Evolutionary conservation across 2,329 filamentous ascomycete species (phyloP), one percentile per base, ranked within the genome.

Genomic region (Botrytis hyacinthi): DNA sequence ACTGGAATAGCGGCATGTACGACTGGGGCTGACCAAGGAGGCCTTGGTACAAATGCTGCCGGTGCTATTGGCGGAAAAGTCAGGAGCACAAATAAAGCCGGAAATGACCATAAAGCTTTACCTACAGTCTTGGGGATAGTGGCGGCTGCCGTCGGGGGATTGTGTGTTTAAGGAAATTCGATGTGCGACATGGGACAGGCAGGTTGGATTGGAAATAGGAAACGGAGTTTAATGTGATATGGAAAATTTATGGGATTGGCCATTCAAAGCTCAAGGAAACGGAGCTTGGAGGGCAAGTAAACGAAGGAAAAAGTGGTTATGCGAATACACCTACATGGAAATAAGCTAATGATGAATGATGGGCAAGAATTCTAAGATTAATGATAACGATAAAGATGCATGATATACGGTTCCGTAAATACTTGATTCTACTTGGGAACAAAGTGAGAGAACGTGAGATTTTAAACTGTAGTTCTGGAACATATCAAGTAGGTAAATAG

Each of bases 11-110:
- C 70, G 54, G 73, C 69, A 40, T 62, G 69, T 20, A 61, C 73
- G 32, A 60, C 73, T 26, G 51, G 70, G 16, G 35, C 57, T n/a
- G 66, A 54, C 32, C 66, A 71, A 20, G 71, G 57, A 32, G 76
- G 71, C 42, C 76, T 76, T 20, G 75, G 73, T n/a, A 40, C 61
- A 8, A 75, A 74, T 40, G 35, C 59, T 8, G 75, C 74, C 57
- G 77, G 75, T 70, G 77, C 73, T 18, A 44, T 63, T n/a, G 71
- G 72, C 46, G 76, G 75, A n/a, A 79, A 78, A 54, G 61, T 76
- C 20, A 46, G 76, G 48, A 74, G 75, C 16, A 76, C 75, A 10
- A 77, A 73, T 59, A 75, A 74, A 44, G 77, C 76, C 14, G 76
- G 60, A n/a, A 76, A 74, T 63, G 65, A 57, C 26, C 68, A 74